These are phyloP conservation scores for Rutstroemia sydowiana DNA, from an alignment of 2,329 filamentous ascomycete species.

Conservation along the genomic window DNA sequence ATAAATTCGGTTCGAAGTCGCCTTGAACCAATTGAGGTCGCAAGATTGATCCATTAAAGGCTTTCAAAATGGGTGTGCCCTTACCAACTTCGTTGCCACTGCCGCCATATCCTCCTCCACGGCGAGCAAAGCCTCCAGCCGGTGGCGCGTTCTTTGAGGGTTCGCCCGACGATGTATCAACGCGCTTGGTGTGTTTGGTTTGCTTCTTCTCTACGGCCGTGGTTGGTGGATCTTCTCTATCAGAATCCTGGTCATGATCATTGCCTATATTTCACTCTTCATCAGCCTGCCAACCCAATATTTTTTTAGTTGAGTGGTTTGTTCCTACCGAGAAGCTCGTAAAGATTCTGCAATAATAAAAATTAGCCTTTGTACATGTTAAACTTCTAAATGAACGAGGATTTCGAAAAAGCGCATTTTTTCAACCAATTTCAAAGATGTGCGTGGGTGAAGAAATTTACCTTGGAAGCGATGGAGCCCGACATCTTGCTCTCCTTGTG, in stretches of 20 bases:
- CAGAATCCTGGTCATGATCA: slow-evolving; percentile 57
- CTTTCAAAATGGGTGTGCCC: slow-evolving; percentile 32
- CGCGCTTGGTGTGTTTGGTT: slow-evolving; percentile 72
- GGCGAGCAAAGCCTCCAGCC: slow-evolving; percentile 21
- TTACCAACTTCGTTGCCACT: slow-evolving; percentile 82
- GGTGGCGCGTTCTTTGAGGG: slow-evolving; percentile 37
- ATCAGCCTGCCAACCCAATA: slow-evolving; percentile 25
- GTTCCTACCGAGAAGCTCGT: slow-evolving; percentile 89
- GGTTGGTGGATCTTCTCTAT: slow-evolving; percentile 70
- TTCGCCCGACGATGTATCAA: slow-evolving; percentile 71
- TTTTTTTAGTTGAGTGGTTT: slow-evolving; percentile 16
- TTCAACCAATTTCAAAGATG: slow-evolving; percentile 12
- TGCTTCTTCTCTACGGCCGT: slow-evolving; percentile 83
- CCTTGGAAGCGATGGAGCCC: slow-evolving; percentile 32
- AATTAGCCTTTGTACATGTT: slow-evolving; percentile 31
- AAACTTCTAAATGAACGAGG: slow-evolving; percentile 9
- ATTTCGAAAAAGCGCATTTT: slow-evolving; percentile 9
- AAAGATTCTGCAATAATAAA: slow-evolving; percentile 67
- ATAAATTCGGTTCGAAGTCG: slow-evolving; percentile 2
- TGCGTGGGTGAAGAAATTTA: slow-evolving; percentile 16
- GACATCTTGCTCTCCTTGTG: slow-evolving; percentile 33
- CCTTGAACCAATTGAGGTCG: background rate
- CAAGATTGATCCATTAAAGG: background rate
- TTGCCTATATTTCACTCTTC: slow-evolving; percentile 36
- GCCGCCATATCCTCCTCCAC: slow-evolving; percentile 51